These are phyloP conservation scores for Jackrogersella multiformis DNA, from an alignment of 495 filamentous ascomycete species.

Conservation along the genomic window DNA sequence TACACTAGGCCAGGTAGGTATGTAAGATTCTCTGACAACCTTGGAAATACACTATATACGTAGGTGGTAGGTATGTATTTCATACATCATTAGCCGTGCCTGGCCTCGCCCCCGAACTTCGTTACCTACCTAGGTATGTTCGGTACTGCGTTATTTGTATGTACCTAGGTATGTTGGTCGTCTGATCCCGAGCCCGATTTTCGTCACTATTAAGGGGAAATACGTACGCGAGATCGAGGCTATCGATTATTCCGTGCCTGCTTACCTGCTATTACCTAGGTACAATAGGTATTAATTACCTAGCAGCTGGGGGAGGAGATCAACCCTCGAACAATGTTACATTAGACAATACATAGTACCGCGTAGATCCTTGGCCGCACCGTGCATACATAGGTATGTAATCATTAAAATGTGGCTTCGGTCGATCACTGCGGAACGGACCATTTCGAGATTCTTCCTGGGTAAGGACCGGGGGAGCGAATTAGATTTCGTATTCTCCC, in stretches of 20 bases:
- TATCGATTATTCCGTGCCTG: no score
- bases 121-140: not conserved
- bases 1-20: no score
- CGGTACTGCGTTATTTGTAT: no score
- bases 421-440: constrained; percentile 40
- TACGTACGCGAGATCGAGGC: no score
- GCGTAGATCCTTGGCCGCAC: constrained; percentile 1
- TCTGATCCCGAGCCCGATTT: constrained; percentile 1
- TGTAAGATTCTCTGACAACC: no score
- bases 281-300: no score
- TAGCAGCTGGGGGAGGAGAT: no score
- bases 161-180: not conserved
- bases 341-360: not conserved
- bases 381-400: constrained; percentile 17
- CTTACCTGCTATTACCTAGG: no score
- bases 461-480: constrained; percentile 20
- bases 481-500: constrained; percentile 19
- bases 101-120: not conserved
- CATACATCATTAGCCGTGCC: constrained; percentile 1
- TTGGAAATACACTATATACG: no score
- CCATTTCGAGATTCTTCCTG: constrained; percentile 26
- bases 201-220: constrained; percentile 18
- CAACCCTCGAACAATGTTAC: constrained; percentile 5
- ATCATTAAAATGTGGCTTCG: constrained; percentile 29
- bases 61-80: not conserved